A percentile compares a stretch with the other conserved stretches of the same genome.
These are phyloP conservation scores for Volvox reticuliferus DNA, from an alignment of 139 green algal genomes.

Conservation along the genomic window DNA sequence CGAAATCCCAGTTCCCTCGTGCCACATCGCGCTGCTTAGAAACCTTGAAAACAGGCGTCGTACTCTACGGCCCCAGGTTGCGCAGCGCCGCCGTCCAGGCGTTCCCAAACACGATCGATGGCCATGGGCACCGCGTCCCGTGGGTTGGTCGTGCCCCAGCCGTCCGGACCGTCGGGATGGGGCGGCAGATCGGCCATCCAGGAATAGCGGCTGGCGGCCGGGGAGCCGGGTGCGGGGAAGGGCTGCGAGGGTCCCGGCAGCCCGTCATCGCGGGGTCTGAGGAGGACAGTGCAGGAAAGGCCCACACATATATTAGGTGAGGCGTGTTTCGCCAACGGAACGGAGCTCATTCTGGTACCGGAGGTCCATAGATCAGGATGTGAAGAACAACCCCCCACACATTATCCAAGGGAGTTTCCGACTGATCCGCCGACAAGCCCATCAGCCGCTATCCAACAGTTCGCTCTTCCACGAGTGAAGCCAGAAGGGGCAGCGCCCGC, in stretches of 20 bases:
- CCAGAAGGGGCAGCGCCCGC: no score
- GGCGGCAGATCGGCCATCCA: constrained; percentile 39
- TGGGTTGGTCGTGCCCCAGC: constrained; percentile 9
- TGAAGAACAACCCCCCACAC: no score
- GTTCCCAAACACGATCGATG: constrained; percentile 57
- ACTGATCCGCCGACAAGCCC: no score
- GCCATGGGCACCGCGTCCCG: background rate
- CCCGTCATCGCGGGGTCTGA: constrained; percentile 29
- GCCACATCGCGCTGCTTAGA: constrained; percentile 37
- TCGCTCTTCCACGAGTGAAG: no score
- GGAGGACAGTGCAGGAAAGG: no score
- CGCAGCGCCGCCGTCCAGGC: background rate
- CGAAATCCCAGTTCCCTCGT: no score
- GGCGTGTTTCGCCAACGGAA: no score
- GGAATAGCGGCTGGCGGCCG: background rate
- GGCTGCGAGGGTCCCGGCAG: constrained; percentile 45
- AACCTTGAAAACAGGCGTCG: constrained; percentile 66
- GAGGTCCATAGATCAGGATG: no score
- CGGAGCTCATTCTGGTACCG: no score
- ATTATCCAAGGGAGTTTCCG: no score
- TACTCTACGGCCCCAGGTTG: constrained; percentile 43
- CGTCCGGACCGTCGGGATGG: constrained; percentile 22
- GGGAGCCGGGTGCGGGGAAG: background rate
- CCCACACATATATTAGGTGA: no score
- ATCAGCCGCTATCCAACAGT: no score